Percentiles rank a stretch among this genome's conserved stretches.
Conservation (phyloP, 805 yeast genomes). For the Pichia californica region DNA sequence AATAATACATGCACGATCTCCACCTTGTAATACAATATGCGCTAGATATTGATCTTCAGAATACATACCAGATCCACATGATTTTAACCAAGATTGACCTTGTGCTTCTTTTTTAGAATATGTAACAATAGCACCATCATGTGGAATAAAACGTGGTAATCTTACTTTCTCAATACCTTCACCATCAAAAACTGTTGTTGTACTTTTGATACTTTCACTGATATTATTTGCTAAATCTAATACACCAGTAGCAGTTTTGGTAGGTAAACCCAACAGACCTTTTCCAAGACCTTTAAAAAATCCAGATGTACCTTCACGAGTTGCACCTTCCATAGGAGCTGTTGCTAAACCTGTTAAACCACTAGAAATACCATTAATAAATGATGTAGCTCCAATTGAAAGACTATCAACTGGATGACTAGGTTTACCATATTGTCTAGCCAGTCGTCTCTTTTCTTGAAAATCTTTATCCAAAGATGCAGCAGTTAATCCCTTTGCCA, state of each 20-base stretch:
- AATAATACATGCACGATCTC: slow-evolving; percentile 68
- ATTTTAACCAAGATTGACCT: slow-evolving; percentile 89
- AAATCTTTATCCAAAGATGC: slow-evolving; percentile 82
- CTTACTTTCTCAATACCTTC: slow-evolving; percentile 75
- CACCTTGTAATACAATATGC: slow-evolving; percentile 77
- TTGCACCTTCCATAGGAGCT: slow-evolving; percentile 87
- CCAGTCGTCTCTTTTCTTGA: slow-evolving; percentile 77
- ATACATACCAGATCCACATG: slow-evolving; percentile 73
- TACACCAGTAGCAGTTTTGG: slow-evolving; percentile 93
- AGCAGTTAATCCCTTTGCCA: slow-evolving; percentile 89
- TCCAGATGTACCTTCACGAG: slow-evolving; percentile 84
- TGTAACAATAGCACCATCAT: slow-evolving; percentile 67
- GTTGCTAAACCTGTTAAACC: slow-evolving; percentile 87
- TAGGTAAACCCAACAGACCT: slow-evolving; percentile 93
- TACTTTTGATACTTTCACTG: slow-evolving; percentile 88
- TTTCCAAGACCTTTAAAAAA: slow-evolving; percentile 91
- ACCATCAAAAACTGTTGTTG: slow-evolving; percentile 83
- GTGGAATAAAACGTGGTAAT: slow-evolving; percentile 69
- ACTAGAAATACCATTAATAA: slow-evolving; percentile 78
- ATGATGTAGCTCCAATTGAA: slow-evolving; percentile 80
- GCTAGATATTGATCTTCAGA: slow-evolving; percentile 74
- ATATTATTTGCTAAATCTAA: slow-evolving; percentile 89
- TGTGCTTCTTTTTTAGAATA: slow-evolving; percentile 79
- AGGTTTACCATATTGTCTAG: slow-evolving; percentile 59
- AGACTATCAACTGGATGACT: slow-evolving; percentile 82